Conservation (phyloP, 441 rosid genomes). For the Rhodomyrtus psidioides region DNA sequence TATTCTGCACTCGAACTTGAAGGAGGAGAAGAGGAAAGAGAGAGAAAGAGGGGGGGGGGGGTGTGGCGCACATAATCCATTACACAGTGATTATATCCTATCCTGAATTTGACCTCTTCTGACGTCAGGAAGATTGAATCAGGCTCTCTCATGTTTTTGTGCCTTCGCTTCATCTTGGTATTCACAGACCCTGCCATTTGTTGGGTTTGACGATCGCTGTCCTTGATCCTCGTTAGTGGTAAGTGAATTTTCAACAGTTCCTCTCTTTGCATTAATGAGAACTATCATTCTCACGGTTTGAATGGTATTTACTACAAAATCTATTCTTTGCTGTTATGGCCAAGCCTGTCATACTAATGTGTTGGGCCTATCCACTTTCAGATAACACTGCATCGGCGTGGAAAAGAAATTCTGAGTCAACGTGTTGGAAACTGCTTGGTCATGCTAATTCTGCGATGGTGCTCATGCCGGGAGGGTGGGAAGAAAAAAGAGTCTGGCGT, state of each 20-base stretch:
- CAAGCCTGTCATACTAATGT: background rate
- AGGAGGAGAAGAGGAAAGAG: too few species aligned
- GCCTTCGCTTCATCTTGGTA: background rate
- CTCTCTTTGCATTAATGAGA: background rate
- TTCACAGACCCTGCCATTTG: background rate
- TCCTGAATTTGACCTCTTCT: background rate
- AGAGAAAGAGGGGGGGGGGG: too few species aligned
- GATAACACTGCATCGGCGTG: background rate
- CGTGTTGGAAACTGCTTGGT: too few species aligned
- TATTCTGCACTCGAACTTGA: too few species aligned
- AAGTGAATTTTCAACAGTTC: background rate
- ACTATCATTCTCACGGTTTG: background rate
- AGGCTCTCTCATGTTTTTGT: background rate
- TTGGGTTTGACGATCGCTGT: background rate
- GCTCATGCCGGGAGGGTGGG: rapidly evolving
- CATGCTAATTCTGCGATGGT: background rate
- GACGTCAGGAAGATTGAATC: background rate
- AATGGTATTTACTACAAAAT: background rate
- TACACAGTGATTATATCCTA: background rate
- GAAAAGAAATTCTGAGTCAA: background rate
- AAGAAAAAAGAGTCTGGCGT: background rate
- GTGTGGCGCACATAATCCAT: background rate
- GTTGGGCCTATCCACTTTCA: rapidly evolving
- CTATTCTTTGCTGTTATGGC: background rate
- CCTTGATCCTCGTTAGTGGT: background rate